Evolutionary conservation across 106 monocot species (phyloP), one percentile per base, ranked within the genome.

Genomic region (Triglochin maritima): DNA sequence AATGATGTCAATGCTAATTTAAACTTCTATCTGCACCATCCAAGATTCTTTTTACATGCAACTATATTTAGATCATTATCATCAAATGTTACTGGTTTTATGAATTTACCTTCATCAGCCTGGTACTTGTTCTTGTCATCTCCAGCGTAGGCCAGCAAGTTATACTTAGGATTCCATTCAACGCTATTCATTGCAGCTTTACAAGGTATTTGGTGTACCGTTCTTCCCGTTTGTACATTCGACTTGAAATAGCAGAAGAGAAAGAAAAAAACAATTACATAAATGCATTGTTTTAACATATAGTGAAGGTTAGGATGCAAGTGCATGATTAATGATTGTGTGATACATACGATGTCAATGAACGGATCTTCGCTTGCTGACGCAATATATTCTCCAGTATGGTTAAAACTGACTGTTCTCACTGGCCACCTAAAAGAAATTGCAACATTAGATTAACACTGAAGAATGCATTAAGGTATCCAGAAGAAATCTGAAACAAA

Each of bases 171-270:
- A 59, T 91, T 96, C 96, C 96, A 96, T 69, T 96, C 96, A 8
- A 96, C 88, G 63, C 96, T 91, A 70, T 91, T 96, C 96, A 91
- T 96, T 17, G 96, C 79, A 71, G 96, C 91, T 64, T 86, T 96
- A 68, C 85, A 81, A 47, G 88, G 83, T 63, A 96, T 96, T 71
- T 96, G 96, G 78, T 96, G 82, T 47, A 86, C 76, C 44, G 96
- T 74, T 75, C 91, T 66, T 8, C 96, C 96, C 17, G 81, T 86
- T 70, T 88, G 72, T 64, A 91, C 81, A 75, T 88, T 84, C 15
- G 91, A 86, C 96, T 96, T 8, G 56, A 11, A 9, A 2, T 10
- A 66, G 58, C 48, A 54, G 50, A 50, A 74, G 14, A 78, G 46
- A 65, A 63, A 56, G 15, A 4, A 15, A 0, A 6, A 66, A 75